Conservation (phyloP, 192 early-diverging fungal genomes). For the Obelidium mucronatum region DNA sequence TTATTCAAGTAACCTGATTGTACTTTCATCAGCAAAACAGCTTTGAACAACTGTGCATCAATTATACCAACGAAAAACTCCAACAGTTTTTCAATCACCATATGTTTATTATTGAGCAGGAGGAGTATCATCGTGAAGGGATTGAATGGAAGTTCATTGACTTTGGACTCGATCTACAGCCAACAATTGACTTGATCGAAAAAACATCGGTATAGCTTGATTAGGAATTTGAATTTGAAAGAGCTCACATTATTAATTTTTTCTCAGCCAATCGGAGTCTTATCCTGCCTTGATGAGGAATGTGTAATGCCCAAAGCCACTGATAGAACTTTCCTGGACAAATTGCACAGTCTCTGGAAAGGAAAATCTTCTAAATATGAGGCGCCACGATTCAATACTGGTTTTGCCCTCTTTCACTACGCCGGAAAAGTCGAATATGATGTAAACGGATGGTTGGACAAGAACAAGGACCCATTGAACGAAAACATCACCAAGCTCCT, state of each 20-base stretch:
- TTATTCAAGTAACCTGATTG: neutral
- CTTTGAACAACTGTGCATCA: constrained; percentile 99
- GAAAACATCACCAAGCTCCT: constrained; percentile 90
- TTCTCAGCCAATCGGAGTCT: constrained; percentile 84
- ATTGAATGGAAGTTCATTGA: constrained; percentile 99
- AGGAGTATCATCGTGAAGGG: constrained; percentile 94
- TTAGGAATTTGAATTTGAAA: constrained; percentile 30
- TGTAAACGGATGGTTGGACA: constrained; percentile 92
- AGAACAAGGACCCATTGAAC: constrained; percentile 98
- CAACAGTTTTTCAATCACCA: constrained; percentile 99
- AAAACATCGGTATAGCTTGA: constrained; percentile 91
- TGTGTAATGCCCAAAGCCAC: constrained; percentile 97
- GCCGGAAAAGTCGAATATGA: constrained; percentile 96
- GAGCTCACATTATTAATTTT: neutral
- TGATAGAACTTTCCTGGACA: constrained; percentile 93
- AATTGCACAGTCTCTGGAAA: constrained; percentile 90
- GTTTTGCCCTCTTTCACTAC: constrained; percentile 93
- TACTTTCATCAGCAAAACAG: constrained; percentile 73
- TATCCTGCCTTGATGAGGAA: constrained; percentile 97
- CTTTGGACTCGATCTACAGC: constrained; percentile 96
- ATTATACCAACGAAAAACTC: constrained; percentile 98
- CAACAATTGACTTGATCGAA: constrained; percentile 98
- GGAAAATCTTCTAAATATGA: constrained; percentile 89
- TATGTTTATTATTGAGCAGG: constrained; percentile 99
- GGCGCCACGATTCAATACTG: constrained; percentile 81